A percentile compares a stretch with the other conserved stretches of the same genome.
Evolutionary conservation across 2,329 filamentous ascomycete species (phyloP).

Genomic region (Alternaria consortialis): DNA sequence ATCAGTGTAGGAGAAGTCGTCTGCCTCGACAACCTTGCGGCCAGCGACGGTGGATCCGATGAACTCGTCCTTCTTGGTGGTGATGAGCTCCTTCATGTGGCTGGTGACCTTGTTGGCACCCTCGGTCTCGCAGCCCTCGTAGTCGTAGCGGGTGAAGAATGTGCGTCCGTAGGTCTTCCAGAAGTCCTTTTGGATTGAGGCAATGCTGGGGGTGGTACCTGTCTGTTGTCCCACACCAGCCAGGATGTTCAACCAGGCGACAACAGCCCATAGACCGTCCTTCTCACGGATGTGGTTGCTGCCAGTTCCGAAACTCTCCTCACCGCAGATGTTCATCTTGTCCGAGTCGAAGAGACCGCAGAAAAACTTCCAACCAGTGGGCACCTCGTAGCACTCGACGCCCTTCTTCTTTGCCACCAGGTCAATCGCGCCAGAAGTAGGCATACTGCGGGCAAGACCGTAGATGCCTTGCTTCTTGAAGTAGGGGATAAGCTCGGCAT

Average conservation of each 20-base stretch:
- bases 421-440: conserved; percentile 93
- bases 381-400: conserved; percentile 92
- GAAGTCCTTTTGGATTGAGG: conserved; percentile 96
- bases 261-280: conserved; percentile 96
- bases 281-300: conserved; percentile 99
- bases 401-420: conserved; percentile 95
- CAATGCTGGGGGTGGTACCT: conserved; percentile 86
- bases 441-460: conserved; percentile 96
- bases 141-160: conserved; percentile 99
- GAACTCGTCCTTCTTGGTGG: conserved; percentile 73
- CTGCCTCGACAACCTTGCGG: conserved; percentile 86
- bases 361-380: conserved; percentile 98
- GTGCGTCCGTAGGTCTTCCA: conserved; percentile 96
- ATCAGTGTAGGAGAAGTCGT: conserved; percentile 98
- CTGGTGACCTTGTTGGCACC: conserved; percentile 90
- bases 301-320: conserved; percentile 97
- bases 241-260: conserved; percentile 99
- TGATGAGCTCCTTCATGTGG: conserved; percentile 80
- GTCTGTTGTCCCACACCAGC: conserved; percentile 88
- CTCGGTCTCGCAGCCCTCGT: conserved; percentile 91
- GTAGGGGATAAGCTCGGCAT: conserved; percentile 95
- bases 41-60: conserved; percentile 83
- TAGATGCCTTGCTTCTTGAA: conserved; percentile 98
- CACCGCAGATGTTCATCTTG: conserved; percentile 99
- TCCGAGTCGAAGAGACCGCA: conserved; percentile 97